Conservation (phyloP, 2,329 filamentous ascomycete genomes). For the Arthrobotrys sphaeroides region DNA sequence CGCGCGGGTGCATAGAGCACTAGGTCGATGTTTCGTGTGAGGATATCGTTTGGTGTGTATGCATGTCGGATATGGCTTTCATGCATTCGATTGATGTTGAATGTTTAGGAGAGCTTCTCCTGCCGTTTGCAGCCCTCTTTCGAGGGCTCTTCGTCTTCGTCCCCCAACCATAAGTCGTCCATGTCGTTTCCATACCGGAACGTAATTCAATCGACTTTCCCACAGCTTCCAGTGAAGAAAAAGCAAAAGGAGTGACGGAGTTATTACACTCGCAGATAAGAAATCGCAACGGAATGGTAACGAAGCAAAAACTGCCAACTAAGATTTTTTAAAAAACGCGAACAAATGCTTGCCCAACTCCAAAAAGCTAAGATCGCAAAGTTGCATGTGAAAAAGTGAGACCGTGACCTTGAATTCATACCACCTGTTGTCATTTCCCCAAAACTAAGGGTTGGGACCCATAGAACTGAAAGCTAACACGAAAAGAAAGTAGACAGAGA, state of each 20-base stretch:
- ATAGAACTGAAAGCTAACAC: not conserved
- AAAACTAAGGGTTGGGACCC: not conserved
- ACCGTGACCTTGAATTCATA: slow-evolving; percentile 25
- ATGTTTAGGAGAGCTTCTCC: not conserved
- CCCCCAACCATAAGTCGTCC: not conserved
- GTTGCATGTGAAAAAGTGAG: not conserved
- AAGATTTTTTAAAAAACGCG: slow-evolving; percentile 31
- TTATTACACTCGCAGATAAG: not conserved
- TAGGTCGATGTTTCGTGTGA: no score
- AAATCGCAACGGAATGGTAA: slow-evolving; percentile 1
- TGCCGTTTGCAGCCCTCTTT: not conserved
- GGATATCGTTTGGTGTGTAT: not conserved
- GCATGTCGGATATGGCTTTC: not conserved
- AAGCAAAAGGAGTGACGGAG: not conserved
- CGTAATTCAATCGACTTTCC: not conserved
- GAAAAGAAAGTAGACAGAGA: slow-evolving; percentile 1
- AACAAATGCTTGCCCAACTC: slow-evolving; percentile 40
- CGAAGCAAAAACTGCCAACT: slow-evolving; percentile 1
- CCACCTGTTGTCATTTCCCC: not conserved
- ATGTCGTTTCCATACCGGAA: not conserved
- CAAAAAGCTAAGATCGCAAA: slow-evolving; percentile 8
- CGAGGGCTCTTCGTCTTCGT: not conserved
- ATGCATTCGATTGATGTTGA: not conserved
- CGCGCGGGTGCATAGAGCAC: no score
- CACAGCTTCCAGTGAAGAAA: not conserved